Evolutionary conservation across 1,284 basidiomycete species (phyloP), one percentile per base, ranked within the genome.

Genomic region (Moniliella sp.): DNA sequence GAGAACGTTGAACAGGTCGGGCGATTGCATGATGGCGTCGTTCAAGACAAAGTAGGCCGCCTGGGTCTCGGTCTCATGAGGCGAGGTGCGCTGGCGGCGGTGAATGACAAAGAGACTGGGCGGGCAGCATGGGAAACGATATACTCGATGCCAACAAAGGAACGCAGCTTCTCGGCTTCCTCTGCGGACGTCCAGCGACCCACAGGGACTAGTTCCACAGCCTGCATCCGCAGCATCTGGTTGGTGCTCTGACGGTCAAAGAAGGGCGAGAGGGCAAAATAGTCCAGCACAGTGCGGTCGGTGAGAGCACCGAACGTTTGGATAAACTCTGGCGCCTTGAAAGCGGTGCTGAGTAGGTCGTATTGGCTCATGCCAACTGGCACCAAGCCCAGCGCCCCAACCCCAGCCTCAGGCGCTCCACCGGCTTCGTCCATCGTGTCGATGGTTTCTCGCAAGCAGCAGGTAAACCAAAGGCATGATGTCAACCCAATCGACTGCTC

Each of bases 221-320:
- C 48, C 30, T 57, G 53, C 53, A 57, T 57, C 7, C 53, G 47
- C 18, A 57, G 50, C 39, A 52, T 44, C 39, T 57, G 49, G 25
- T 57, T 57, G 30, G 50, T 54, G 38, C 45, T 46, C 15, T 43
- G 35, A 10, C 45, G 37, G 18, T 54, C 53, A 36, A 47, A 57
- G 36, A 57, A 57, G 11, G 49, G 49, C 11, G 49, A 52, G 15
- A 40, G 48, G 19, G 45, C 44, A 30, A 57, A 57, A 34, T 57
- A 57, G 5, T 49, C 37, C 36, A 54, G 45, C 3, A 47, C 43
- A 23, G 50, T 55, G 33, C 37, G 34, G 25, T 42, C 45, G 32
- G 39, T 45, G 3, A 54, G 33, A 1, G 46, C 18, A 9, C 32
- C 32, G 16, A 25, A 32, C 23, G 25, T 16, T 15, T 18, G 18